Conservation (phyloP, 768 basidiomycete genomes). For the Tylopilus sp. region DNA sequence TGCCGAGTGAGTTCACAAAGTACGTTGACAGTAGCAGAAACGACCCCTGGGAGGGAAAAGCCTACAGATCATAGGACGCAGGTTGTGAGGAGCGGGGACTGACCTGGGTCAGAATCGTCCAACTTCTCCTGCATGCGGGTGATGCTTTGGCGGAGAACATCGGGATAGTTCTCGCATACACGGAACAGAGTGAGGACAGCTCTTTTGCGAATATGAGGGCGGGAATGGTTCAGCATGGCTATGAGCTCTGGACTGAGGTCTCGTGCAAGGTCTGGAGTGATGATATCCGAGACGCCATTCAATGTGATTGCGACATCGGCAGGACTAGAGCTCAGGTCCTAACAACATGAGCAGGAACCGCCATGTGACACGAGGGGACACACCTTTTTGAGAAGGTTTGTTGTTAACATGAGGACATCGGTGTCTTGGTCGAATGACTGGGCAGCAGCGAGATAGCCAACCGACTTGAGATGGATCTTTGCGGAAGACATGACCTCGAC, state of each 20-base stretch:
- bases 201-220: slow-evolving; percentile 84
- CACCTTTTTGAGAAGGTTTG: slow-evolving; percentile 93
- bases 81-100: not conserved
- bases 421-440: slow-evolving; percentile 93
- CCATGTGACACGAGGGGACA: slow-evolving; percentile 16
- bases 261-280: slow-evolving; percentile 85
- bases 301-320: slow-evolving; percentile 73
- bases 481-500: slow-evolving; percentile 97
- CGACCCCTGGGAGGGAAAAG: slow-evolving; percentile 57
- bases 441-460: slow-evolving; percentile 91
- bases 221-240: slow-evolving; percentile 86
- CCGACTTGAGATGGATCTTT: slow-evolving; percentile 86
- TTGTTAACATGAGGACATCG: slow-evolving; percentile 96
- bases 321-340: slow-evolving; percentile 81
- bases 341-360: slow-evolving; percentile 10
- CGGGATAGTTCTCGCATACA: slow-evolving; percentile 78
- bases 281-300: slow-evolving; percentile 79
- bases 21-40: slow-evolving; percentile 92
- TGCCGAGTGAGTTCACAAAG: slow-evolving; percentile 86
- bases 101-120: slow-evolving; percentile 74
- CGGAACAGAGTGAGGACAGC: slow-evolving; percentile 84
- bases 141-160: slow-evolving; percentile 63
- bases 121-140: slow-evolving; percentile 73
- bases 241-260: slow-evolving; percentile 86
- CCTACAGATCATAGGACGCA: not conserved